Evolutionary conservation across 2,329 filamentous ascomycete genomes (phyloP).

Genomic region (Neophaeococcomyces mojaviensis): DNA sequence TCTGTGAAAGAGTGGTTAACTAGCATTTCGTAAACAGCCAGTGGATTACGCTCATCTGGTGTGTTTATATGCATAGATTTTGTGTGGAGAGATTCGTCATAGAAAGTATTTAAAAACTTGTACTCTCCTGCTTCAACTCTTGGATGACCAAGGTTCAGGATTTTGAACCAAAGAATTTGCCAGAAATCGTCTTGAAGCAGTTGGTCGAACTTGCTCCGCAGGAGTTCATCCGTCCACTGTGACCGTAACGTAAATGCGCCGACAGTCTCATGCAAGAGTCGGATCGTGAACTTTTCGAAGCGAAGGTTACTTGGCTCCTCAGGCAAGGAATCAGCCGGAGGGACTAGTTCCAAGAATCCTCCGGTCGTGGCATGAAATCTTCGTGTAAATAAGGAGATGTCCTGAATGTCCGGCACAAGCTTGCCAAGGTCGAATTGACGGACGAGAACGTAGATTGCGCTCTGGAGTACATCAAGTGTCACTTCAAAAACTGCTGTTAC

Average conservation of each 20-base stretch:
- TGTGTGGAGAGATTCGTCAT: too few relatives aligned
- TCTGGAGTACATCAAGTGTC: neutral
- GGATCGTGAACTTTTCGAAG: too few relatives aligned
- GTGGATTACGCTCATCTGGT: too few relatives aligned
- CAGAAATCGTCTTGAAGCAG: neutral
- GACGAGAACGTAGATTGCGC: neutral
- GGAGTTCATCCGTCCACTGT: neutral
- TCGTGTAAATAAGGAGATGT: neutral
- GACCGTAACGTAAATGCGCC: neutral
- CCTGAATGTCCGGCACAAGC: neutral
- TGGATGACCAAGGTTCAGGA: too few relatives aligned
- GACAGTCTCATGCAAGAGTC: neutral
- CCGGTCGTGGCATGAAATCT: neutral
- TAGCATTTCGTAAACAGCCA: too few relatives aligned
- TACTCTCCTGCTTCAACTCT: too few relatives aligned
- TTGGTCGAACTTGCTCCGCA: neutral
- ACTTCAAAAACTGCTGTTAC: neutral
- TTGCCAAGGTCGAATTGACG: neutral
- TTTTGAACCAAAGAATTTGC: neutral
- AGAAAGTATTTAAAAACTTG: too few relatives aligned
- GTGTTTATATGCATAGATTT: too few relatives aligned
- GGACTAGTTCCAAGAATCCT: neutral
- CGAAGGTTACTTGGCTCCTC: neutral
- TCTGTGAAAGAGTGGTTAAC: too few relatives aligned
- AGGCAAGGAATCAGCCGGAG: neutral